A percentile compares a stretch with the other conserved stretches of the same genome.
Conservation (phyloP, 2,329 filamentous ascomycete genomes). For the Botrytis paeoniae region DNA sequence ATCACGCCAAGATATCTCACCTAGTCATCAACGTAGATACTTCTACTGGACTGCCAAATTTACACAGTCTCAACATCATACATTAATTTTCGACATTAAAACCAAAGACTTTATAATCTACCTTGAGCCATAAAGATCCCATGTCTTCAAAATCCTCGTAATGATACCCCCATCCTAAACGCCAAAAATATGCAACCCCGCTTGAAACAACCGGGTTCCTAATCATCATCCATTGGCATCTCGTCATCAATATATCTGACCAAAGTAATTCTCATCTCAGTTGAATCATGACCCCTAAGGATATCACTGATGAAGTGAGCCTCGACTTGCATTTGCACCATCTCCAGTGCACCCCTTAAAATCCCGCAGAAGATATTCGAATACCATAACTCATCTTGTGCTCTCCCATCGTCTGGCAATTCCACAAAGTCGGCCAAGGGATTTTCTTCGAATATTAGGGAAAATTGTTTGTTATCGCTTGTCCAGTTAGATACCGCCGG, state of each 20-base stretch:
- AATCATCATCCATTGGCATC: constrained; percentile 94
- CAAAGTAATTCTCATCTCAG: constrained; percentile 91
- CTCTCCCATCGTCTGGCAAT: constrained; percentile 88
- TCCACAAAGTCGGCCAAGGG: constrained; percentile 97
- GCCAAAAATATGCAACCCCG: background rate
- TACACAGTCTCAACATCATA: constrained; percentile 7
- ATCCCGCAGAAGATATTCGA: constrained; percentile 96
- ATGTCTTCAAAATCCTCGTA: constrained; percentile 13
- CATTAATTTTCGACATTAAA: constrained; percentile 5
- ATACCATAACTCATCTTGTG: constrained; percentile 97
- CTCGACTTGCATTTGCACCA: constrained; percentile 99
- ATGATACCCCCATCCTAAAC: constrained; percentile 16
- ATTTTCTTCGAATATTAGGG: constrained; percentile 93
- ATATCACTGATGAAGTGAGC: constrained; percentile 95
- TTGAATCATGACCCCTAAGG: constrained; percentile 88
- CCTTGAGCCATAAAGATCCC: constrained; percentile 5
- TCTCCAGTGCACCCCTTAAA: constrained; percentile 85
- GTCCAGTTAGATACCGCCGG: constrained; percentile 95
- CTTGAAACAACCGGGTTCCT: constrained; percentile 24
- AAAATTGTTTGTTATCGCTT: constrained; percentile 93
- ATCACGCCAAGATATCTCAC: background rate
- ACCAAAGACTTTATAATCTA: constrained; percentile 11
- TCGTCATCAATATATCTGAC: constrained; percentile 97
- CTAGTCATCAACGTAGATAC: background rate
- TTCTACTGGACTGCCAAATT: background rate